Percentiles rank a stretch among this genome's conserved stretches.
phyloP scores from a whole-genome alignment of 805 yeast genomes.

The Metschnikowia colocasiae region DNA sequence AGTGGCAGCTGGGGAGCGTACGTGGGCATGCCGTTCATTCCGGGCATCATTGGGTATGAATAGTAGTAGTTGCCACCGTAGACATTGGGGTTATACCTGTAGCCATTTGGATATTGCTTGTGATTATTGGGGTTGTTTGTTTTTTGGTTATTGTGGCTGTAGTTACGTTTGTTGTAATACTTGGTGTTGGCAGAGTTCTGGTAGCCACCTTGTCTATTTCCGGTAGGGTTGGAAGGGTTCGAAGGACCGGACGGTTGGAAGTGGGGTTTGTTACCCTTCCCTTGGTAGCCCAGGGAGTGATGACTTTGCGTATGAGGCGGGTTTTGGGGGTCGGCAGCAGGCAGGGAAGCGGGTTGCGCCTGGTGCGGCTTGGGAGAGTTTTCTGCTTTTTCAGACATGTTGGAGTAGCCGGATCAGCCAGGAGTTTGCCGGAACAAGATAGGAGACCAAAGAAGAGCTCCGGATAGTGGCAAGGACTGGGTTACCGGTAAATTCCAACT shows the following conservation, averaged over 20 bases:
- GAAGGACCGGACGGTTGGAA: background rate
- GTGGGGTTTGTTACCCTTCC: constrained; percentile 1
- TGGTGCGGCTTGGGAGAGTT: constrained; percentile 6
- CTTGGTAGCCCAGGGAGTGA: constrained; percentile 10
- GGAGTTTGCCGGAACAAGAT: background rate
- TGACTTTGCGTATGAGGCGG: constrained; percentile 4
- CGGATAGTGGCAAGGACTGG: constrained; percentile 2
- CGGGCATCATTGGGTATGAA: constrained; percentile 17
- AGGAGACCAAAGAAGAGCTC: constrained; percentile 1
- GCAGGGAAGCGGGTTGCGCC: too few species aligned
- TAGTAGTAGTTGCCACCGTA: constrained; percentile 16
- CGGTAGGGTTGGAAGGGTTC: constrained; percentile 7
- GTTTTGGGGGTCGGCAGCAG: constrained; percentile 1
- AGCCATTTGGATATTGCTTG: constrained; percentile 18
- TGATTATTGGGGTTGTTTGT: constrained; percentile 6
- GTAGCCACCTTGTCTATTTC: constrained; percentile 15
- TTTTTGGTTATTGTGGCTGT: constrained; percentile 11
- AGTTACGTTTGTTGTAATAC: constrained; percentile 15
- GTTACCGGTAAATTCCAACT: constrained; percentile 3
- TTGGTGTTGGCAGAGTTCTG: constrained; percentile 18
- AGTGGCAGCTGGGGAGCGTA: constrained; percentile 19
- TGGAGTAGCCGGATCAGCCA: constrained; percentile 1
- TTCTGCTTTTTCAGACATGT: constrained; percentile 13
- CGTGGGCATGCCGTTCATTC: constrained; percentile 16
- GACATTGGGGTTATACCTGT: constrained; percentile 14